These are phyloP conservation scores for Ceratonia siliqua DNA, from an alignment of 306 rosid species.

Conservation along the genomic window DNA sequence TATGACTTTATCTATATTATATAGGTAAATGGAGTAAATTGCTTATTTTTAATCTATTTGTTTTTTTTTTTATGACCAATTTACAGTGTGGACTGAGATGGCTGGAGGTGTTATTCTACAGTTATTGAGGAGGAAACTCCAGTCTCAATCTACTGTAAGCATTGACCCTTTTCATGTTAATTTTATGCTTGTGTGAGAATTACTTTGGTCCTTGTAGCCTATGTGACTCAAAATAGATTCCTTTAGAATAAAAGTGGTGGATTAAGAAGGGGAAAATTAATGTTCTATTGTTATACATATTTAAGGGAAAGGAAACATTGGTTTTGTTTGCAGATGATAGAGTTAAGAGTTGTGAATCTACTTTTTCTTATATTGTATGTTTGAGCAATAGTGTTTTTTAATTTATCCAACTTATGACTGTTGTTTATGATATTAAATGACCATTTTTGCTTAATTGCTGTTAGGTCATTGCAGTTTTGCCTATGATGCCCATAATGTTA, in stretches of 20 bases:
- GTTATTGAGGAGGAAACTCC: conserved; percentile 73
- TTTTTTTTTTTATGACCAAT: not conserved
- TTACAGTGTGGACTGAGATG: conserved; percentile 44
- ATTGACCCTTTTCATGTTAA: not conserved
- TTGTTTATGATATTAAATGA: too few species aligned
- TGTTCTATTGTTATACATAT: not conserved
- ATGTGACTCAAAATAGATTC: not conserved
- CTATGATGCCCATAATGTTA: not conserved
- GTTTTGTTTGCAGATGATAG: not conserved
- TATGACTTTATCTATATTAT: not conserved
- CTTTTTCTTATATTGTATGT: not conserved
- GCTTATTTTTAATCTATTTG: not conserved
- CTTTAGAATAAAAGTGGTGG: not conserved
- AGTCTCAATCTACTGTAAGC: conserved; percentile 61
- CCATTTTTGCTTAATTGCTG: too few species aligned
- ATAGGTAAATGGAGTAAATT: not conserved
- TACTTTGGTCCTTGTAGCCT: not conserved
- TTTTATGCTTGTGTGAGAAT: conserved; percentile 1
- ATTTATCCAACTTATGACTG: too few species aligned
- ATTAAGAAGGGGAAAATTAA: not conserved
- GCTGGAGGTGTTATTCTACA: conserved; percentile 83
- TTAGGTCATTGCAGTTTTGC: too few species aligned
- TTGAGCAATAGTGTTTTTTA: not conserved
- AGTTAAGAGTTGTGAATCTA: not conserved
- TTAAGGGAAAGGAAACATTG: not conserved